phyloP scores from a whole-genome alignment of 1,284 basidiomycete genomes.

The Trichosporon asahii region DNA sequence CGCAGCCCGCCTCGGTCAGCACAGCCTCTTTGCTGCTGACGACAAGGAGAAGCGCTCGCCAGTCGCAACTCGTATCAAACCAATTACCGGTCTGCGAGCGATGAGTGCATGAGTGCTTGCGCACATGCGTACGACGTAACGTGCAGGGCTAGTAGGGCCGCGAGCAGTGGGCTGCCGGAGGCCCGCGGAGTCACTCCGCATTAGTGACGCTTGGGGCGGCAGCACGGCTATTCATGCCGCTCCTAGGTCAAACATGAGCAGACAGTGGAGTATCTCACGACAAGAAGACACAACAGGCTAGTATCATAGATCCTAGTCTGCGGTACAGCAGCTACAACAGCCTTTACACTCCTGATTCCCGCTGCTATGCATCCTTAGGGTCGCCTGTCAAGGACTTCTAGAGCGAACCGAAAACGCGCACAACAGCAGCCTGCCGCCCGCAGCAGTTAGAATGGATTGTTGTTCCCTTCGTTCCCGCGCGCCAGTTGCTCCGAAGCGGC shows the following conservation, averaged over 20 bases:
- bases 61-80: not conserved
- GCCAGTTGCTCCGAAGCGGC: not conserved
- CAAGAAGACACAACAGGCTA: too few species aligned
- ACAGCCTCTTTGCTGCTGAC: not conserved
- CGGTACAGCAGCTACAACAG: too few species aligned
- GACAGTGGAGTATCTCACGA: not conserved
- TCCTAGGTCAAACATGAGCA: too few species aligned
- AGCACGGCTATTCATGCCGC: not conserved
- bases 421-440: not conserved
- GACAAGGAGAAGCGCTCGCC: not conserved
- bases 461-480: too few species aligned
- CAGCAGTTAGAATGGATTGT: not conserved
- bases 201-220: not conserved
- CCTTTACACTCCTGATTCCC: too few species aligned
- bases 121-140: not conserved
- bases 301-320: too few species aligned
- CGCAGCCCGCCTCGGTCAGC: not conserved
- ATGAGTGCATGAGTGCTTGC: not conserved
- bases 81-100: not conserved
- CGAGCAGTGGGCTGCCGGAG: too few species aligned
- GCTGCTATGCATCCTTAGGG: too few species aligned
- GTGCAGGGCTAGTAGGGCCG: too few species aligned
- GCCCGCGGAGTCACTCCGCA: not conserved
- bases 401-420: not conserved
- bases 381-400: not conserved